These are phyloP conservation scores for Tanacetum coccineum DNA, from an alignment of 129 eudicot genomes.

Conservation along the genomic window DNA sequence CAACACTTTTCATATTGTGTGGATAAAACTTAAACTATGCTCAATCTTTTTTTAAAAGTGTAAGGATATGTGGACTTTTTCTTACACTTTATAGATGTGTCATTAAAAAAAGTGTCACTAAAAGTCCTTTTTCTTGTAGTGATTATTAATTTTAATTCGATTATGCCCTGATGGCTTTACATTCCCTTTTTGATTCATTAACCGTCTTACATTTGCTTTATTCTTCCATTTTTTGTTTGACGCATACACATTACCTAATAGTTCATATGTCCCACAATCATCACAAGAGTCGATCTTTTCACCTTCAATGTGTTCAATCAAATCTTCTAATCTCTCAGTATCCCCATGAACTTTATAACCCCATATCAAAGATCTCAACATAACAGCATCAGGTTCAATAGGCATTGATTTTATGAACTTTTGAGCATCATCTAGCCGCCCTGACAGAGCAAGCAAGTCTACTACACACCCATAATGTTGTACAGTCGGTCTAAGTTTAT, in stretches of 20 bases:
- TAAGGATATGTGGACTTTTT: too few species aligned
- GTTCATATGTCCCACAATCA: slow-evolving; percentile 40
- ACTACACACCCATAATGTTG: slow-evolving; percentile 60
- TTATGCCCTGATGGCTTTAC: slow-evolving; percentile 43
- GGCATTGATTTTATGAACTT: slow-evolving; percentile 43
- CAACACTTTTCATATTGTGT: too few species aligned
- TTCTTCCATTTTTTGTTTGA: slow-evolving; percentile 47
- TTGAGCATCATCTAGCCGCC: slow-evolving; percentile 49
- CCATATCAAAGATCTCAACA: slow-evolving; percentile 50
- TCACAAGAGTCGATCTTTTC: slow-evolving; percentile 23
- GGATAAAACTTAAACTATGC: too few species aligned
- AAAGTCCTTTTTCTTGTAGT: too few species aligned
- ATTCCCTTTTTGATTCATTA: slow-evolving; percentile 37
- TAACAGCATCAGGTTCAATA: slow-evolving; percentile 37
- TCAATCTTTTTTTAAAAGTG: too few species aligned
- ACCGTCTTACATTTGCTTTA: slow-evolving; percentile 31
- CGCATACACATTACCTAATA: slow-evolving; percentile 42
- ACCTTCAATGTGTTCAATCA: slow-evolving; percentile 32
- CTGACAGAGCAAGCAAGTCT: slow-evolving; percentile 50
- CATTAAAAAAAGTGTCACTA: too few species aligned
- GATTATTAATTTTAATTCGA: slow-evolving; percentile 33
- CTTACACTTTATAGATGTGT: too few species aligned
- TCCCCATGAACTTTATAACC: slow-evolving; percentile 51
- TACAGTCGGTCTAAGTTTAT: slow-evolving; percentile 40
- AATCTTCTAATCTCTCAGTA: slow-evolving; percentile 30